phyloP scores from a whole-genome alignment of 805 yeast genomes.

The fission yeast (Schizosaccharomyces pombe) region ASM294v3 CU329670.1:2274001-2274500 shows the following conservation, averaged over 20 bases:
- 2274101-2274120: slow-evolving; percentile 33
- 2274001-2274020: neutral
- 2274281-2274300: slow-evolving; percentile 73
- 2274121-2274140: slow-evolving; percentile 15
- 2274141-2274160: neutral
- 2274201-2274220: slow-evolving; percentile 86
- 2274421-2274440: slow-evolving; percentile 82
- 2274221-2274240: slow-evolving; percentile 80
- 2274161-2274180: slow-evolving; percentile 57
- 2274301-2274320: slow-evolving; percentile 72
- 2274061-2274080: slow-evolving; percentile 43
- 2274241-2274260: slow-evolving; percentile 92
- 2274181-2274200: slow-evolving; percentile 74
- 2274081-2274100: slow-evolving; percentile 52
- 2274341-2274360: slow-evolving; percentile 83
- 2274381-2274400: slow-evolving; percentile 59
- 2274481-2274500: slow-evolving; percentile 28
- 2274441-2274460: slow-evolving; percentile 83
- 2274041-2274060: slow-evolving; percentile 56
- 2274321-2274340: slow-evolving; percentile 92
- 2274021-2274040: slow-evolving; percentile 36
- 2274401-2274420: slow-evolving; percentile 80
- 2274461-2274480: slow-evolving; percentile 60
- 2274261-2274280: slow-evolving; percentile 92
- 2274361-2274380: slow-evolving; percentile 59